Evolutionary conservation across 371 early-diverging fungal genomes (phyloP).

Genomic region (Syncephalis fuscata): DNA sequence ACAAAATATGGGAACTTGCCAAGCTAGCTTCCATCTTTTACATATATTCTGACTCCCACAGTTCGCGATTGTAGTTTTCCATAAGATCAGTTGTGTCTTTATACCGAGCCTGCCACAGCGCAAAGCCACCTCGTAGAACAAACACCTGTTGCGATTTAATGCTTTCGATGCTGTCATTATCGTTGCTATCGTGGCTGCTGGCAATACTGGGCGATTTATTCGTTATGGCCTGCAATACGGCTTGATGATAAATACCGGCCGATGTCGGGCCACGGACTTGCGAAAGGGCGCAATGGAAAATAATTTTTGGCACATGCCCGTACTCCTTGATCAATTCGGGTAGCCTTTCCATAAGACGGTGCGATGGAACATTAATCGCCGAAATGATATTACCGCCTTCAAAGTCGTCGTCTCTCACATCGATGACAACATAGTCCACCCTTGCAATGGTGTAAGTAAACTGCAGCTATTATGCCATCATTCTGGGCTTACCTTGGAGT

Average conservation of each 20-base stretch:
- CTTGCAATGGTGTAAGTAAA: neutral
- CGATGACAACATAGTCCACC: constrained; percentile 60
- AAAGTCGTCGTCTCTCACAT: constrained; percentile 67
- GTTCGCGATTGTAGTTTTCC: constrained; percentile 29
- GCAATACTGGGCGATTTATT: no score
- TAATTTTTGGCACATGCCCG: constrained; percentile 36
- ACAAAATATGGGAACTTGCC: no score
- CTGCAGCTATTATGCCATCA: no score
- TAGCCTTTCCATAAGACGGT: constrained; percentile 27
- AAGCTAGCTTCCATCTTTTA: no score
- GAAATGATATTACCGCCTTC: constrained; percentile 68
- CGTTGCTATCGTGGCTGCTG: constrained; percentile 9
- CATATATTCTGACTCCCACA: no score
- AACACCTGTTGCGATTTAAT: constrained; percentile 22
- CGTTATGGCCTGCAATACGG: constrained; percentile 14
- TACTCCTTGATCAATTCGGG: constrained; percentile 27
- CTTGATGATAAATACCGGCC: constrained; percentile 52
- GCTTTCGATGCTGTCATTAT: neutral
- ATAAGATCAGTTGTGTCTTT: constrained; percentile 31
- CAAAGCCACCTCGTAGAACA: constrained; percentile 54
- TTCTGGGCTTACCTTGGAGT: no score
- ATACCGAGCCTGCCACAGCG: constrained; percentile 42
- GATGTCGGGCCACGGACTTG: constrained; percentile 75
- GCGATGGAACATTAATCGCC: constrained; percentile 56
- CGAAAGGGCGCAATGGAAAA: constrained; percentile 76